Evolutionary conservation across 225 moss, liverwort and hornwort genomes (phyloP).

Genomic region (Antitrichia curtipendula): DNA sequence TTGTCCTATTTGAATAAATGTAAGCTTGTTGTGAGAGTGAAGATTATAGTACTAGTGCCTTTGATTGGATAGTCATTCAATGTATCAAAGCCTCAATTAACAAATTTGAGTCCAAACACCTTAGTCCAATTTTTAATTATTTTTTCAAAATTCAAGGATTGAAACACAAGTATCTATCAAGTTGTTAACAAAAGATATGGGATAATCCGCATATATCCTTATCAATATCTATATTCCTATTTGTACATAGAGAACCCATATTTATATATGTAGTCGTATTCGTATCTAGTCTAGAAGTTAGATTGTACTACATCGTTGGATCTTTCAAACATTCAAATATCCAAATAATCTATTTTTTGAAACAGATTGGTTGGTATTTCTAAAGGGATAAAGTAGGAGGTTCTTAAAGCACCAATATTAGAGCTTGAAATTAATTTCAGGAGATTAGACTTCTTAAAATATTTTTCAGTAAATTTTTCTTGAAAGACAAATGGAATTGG

Average conservation of each 20-base stretch:
- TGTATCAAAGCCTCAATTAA: background rate
- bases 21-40: too few species aligned
- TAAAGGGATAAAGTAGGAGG: background rate
- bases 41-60: too few species aligned
- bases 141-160: background rate
- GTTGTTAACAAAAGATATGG: background rate
- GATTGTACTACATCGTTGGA: too few species aligned
- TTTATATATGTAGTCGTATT: too few species aligned
- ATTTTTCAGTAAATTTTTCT: background rate
- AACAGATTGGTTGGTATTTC: background rate
- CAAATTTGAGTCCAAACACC: background rate
- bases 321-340: too few species aligned
- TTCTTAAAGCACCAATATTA: background rate
- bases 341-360: too few species aligned
- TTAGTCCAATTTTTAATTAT: background rate
- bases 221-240: background rate
- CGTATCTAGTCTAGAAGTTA: too few species aligned
- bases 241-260: rapidly evolving
- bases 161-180: rapidly evolving
- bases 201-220: background rate
- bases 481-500: too few species aligned
- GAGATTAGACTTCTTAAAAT: background rate
- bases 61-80: background rate
- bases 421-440: rapidly evolving
- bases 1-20: too few species aligned